Base-by-base conservation (phyloP, 495 filamentous ascomycete species). In the Daldinia decipiens region DNA sequence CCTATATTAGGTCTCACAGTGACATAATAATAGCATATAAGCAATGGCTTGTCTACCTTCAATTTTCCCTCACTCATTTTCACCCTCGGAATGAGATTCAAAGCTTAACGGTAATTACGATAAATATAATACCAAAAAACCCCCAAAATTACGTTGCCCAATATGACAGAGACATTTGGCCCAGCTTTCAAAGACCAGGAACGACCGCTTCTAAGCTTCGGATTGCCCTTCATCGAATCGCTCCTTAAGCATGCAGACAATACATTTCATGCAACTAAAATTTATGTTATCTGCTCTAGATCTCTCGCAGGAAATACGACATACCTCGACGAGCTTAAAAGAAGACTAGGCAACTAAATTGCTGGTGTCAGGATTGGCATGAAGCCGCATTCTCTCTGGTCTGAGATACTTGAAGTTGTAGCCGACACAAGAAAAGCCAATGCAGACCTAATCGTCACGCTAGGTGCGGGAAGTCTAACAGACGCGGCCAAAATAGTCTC, bases 401-500 rank as follows among this genome's bases (percentile, higher is more conserved):
- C 85, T 5, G 87, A 90, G 65, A 80, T 88, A 3, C 65, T 89
- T 8, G 78, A 87, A 56, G 82, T 88, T 57, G 73, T 80, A 8
- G 72, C 80, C 5, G 86, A 88, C 19, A 78, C 79, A 9, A 73
- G 79, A 17, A 73, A 74, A 6, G 66, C 64, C 5, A 59, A 82
- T n/a, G 84, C 80, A 2, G 87, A 90, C 79, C 72, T 82, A 17
- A 65, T 90, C 9, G 71, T 89, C 27, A 89, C 87, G 0, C 74
- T 90, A 2, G 88, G 88, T 15, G 88, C 82, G 9, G 88, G 87
- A 1, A 87, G 84, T 53, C 68, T 89, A 64, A 88, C 86, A 5
- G 88, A 90, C 73, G 84, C 79, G 0, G 86, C 85, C 8, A 90
- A 89, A 76, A 79, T 89, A 31, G 73, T 87, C 72, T 77, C 80